Conservation (phyloP, 1,284 basidiomycete genomes). For the Irpex lacteus region DNA sequence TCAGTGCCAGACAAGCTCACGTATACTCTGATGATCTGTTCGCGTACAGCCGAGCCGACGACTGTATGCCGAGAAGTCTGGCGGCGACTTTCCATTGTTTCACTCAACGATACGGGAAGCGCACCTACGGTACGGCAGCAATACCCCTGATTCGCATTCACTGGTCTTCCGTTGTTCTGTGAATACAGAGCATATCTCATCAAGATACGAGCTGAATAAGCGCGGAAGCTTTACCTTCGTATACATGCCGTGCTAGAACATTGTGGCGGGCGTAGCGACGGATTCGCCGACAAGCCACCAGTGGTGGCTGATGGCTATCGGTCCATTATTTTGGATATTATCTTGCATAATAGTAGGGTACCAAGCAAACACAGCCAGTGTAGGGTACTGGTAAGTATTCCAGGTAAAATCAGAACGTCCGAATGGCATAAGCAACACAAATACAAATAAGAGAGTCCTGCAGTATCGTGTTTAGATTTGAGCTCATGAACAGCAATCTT, state of each 20-base stretch:
- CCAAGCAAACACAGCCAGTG: constrained; percentile 6
- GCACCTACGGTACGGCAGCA: neutral
- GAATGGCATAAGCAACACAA: constrained; percentile 71
- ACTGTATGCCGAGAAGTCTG: neutral
- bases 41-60: neutral
- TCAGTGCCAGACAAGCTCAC: neutral
- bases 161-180: neutral
- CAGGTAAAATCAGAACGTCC: constrained; percentile 38
- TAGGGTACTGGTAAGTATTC: constrained; percentile 4
- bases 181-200: neutral
- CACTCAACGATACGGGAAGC: neutral
- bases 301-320: neutral
- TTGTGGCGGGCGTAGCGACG: neutral
- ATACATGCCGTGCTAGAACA: neutral
- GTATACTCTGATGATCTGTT: neutral
- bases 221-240: neutral
- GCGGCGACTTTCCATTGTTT: neutral
- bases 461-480: constrained; percentile 12
- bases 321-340: neutral
- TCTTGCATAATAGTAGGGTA: constrained; percentile 5
- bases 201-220: neutral
- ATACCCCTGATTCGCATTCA: neutral
- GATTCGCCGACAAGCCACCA: neutral
- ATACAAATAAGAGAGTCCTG: constrained; percentile 76
- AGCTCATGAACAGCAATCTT: constrained; percentile 9